Percentiles rank a stretch among this genome's conserved stretches.
These are phyloP conservation scores for Didymella exigua DNA, from an alignment of 2,329 filamentous ascomycete species.

Conservation along the genomic window DNA sequence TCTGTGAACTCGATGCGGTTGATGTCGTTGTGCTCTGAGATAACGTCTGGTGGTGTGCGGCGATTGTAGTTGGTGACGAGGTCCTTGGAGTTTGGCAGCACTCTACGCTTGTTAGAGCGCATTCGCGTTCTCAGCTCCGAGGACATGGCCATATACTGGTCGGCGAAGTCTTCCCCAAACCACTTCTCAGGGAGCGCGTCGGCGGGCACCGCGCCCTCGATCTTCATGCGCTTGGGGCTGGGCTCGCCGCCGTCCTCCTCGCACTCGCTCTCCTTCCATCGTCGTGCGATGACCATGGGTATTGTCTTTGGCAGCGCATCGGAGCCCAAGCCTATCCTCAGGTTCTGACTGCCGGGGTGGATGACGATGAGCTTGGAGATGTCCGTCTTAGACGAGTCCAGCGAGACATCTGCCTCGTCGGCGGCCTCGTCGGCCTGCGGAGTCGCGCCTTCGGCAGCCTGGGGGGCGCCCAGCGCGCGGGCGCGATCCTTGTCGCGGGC, in stretches of 20 bases:
- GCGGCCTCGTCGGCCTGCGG: slow-evolving; percentile 37
- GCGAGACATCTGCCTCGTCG: slow-evolving; percentile 37
- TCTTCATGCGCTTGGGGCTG: slow-evolving; percentile 68
- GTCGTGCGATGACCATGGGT: slow-evolving; percentile 88
- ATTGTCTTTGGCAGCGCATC: slow-evolving; percentile 93
- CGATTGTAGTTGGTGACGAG: slow-evolving; percentile 94
- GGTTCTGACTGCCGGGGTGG: slow-evolving; percentile 92
- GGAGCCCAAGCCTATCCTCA: slow-evolving; percentile 92
- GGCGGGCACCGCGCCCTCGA: slow-evolving; percentile 66
- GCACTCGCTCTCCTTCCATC: slow-evolving; percentile 77
- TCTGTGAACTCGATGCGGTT: slow-evolving; percentile 96
- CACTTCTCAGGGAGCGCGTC: slow-evolving; percentile 72
- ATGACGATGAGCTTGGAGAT: slow-evolving; percentile 93
- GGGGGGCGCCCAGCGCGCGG: slow-evolving; percentile 72
- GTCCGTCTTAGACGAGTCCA: slow-evolving; percentile 55
- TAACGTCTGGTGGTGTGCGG: slow-evolving; percentile 80
- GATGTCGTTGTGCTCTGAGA: slow-evolving; percentile 93
- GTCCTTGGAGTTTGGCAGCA: slow-evolving; percentile 96
- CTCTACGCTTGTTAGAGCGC: slow-evolving; percentile 91
- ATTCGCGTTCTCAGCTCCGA: slow-evolving; percentile 88
- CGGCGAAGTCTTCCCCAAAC: slow-evolving; percentile 78
- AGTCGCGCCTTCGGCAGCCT: slow-evolving; percentile 29
- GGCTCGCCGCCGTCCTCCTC: slow-evolving; percentile 83
- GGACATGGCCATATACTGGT: slow-evolving; percentile 78
- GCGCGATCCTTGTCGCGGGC: slow-evolving; percentile 88